Percentiles rank a stretch among this genome's conserved stretches.
phyloP scores from a whole-genome alignment of 306 rosid species.

The Glycine soja region DNA sequence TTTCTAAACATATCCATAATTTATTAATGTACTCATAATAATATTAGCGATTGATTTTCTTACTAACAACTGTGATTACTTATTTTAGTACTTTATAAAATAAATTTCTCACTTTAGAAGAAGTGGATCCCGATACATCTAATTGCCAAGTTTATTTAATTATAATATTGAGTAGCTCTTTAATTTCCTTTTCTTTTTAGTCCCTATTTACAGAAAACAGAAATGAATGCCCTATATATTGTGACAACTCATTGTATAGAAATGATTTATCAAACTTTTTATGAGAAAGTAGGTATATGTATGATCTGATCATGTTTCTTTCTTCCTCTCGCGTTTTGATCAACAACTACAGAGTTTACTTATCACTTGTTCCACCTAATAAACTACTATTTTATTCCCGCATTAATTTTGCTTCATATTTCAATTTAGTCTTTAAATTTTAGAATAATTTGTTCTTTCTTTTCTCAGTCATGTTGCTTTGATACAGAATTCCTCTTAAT shows the following conservation, averaged over 20 bases:
- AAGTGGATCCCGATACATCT: background rate
- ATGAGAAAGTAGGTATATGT: background rate
- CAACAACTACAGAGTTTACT: background rate
- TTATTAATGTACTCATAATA: too few relatives aligned
- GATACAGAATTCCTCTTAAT: background rate
- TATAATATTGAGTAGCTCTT: background rate
- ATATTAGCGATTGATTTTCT: too few relatives aligned
- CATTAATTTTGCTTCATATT: background rate
- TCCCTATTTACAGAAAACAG: background rate
- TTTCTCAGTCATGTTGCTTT: background rate
- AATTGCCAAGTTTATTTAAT: background rate
- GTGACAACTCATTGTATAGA: background rate
- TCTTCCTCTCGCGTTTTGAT: background rate
- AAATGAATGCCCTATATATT: background rate
- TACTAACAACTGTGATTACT: too few relatives aligned
- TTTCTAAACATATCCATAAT: too few relatives aligned
- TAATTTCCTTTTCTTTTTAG: background rate
- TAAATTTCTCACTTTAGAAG: too few relatives aligned
- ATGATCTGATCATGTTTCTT: background rate
- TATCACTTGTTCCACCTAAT: background rate
- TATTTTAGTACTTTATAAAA: too few relatives aligned
- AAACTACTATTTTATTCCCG: background rate
- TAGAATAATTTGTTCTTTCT: background rate
- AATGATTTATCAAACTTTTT: background rate
- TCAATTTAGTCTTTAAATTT: background rate